Base-by-base conservation (phyloP, 2,329 filamentous ascomycete genomes). In the Akanthomyces dipterigenus region DNA sequence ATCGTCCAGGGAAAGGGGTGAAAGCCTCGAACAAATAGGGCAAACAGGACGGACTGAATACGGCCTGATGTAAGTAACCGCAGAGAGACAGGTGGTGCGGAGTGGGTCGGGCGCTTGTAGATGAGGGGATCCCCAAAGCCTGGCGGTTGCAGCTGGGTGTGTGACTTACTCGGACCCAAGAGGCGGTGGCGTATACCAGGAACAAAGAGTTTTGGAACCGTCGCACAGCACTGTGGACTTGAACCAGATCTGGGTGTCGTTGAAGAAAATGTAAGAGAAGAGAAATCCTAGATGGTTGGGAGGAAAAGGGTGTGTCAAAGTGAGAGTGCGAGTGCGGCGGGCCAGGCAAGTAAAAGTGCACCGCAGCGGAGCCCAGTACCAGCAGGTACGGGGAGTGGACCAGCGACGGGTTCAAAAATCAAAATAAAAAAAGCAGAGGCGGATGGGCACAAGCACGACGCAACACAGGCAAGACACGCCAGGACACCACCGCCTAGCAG, bases 41-140 rank as follows among this genome's bases (percentile, higher is more conserved):
- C 28, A 45, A 54, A 20, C n/a, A 54, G 38, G 48, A 28, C 49
- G 46, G 57, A 36, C 34, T 50, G 38, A 51, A 60, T 53, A 31
- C 55, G 55, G 42, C 38, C 24, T 58, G 61, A 24, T 59, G 61
- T 60, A 50, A 55, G 61, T 62, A 58, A 48, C 60, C 54, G 60
- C 40, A 62, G 45, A 40, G 22, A 40, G 60, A 38, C 49, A 60
- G 46, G 24, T 59, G 46, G 43, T 60, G 50, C 24, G 20, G 58
- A 51, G 61, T 62, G 61, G 61, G 55, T 58, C 55, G 55, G 55
- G 61, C 61, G 61, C 61, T 62, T 62, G 61, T 58, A 50, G 55
- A 55, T 56, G 55, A 59, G 61, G 55, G 58, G 58, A 55, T 55
- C 55, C 46, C 18, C 58, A 61, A 49, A 55, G 56, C 48, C 57